Evolutionary conservation across 352 stramenopile genomes (phyloP), one percentile per base, ranked within the genome.

Genomic region (Pythium angustatum): DNA sequence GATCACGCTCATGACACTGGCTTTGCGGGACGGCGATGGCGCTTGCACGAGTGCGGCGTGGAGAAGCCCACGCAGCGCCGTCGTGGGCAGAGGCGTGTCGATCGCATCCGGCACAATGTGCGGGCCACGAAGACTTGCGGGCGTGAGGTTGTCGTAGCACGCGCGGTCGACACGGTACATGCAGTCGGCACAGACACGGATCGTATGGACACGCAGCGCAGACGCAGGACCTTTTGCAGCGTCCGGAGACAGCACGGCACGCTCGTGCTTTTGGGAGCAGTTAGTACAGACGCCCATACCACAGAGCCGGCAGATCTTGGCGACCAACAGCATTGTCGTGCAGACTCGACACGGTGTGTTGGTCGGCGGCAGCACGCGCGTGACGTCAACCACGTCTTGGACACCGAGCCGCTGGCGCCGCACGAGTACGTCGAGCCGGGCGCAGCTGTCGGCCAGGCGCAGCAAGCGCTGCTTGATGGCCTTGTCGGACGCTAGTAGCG

Each of bases 341-440:
- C 83, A 91, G 51, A 76, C 79, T 21, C 71, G 77, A 56, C 83
- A 91, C 34, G 68, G 73, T 8, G 62, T 66, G 68, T 87, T 90
- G 17, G 55, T 66, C 30, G 62, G 78, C 9, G 72, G 68, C 5
- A 79, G 64, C 49, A 89, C 78, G 2, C 76, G 54, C 8, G 50
- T 64, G 31, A 61, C 61, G 45, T 76, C 64, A 5, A 87, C 59
- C 5, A 90, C 67, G 26, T 67, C 71, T 57, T 92, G 83, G 9
- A 75, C 65, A 9, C 79, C 81, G 26, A 92, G 78, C 2, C 83
- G 81, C 0, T 78, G 83, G 17, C 83, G 71, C 2, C 67, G 72
- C n/a, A 92, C 73, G 2, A 91, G 53, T 15, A 71, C 62, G 0
- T 69, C 60, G 12, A 91, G 62, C 2, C 73, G 72, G 3, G 9